These are phyloP conservation scores for Alternaria incomplexa DNA, from an alignment of 2,329 filamentous ascomycete species.

Conservation along the genomic window DNA sequence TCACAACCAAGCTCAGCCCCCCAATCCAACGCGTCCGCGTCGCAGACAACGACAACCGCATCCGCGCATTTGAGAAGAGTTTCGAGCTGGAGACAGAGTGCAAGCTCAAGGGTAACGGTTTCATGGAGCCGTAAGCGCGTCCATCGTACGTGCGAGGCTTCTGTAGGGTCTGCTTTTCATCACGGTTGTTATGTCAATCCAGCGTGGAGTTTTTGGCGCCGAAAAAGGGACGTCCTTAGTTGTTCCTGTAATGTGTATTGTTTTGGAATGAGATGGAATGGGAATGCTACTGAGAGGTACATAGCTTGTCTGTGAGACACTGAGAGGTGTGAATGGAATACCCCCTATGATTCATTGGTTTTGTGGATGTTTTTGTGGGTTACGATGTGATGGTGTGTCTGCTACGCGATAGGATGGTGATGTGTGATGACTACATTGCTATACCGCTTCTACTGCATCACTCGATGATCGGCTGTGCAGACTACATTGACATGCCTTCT, in stretches of 20 bases:
- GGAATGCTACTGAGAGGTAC: neutral
- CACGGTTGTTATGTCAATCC: neutral
- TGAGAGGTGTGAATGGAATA: neutral
- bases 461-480: rapidly evolving
- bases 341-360: neutral
- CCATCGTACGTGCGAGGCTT: neutral
- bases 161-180: neutral
- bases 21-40: slow-evolving; percentile 17
- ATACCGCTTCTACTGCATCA: rapidly evolving
- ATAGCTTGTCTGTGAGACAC: neutral
- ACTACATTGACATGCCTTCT: neutral
- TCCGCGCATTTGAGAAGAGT: slow-evolving; percentile 33
- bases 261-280: neutral
- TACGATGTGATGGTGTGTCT: neutral
- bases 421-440: neutral
- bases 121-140: slow-evolving; percentile 40
- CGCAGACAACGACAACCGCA: slow-evolving; percentile 23
- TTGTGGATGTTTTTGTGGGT: rapidly evolving
- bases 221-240: neutral
- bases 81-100: slow-evolving; percentile 37
- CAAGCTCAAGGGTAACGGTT: slow-evolving; percentile 37
- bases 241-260: neutral
- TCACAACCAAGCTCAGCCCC: slow-evolving; percentile 34
- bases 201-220: neutral
- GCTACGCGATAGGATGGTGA: rapidly evolving